Base-by-base conservation (phyloP, 1,284 basidiomycete genomes). In the Ustilago curta region DNA sequence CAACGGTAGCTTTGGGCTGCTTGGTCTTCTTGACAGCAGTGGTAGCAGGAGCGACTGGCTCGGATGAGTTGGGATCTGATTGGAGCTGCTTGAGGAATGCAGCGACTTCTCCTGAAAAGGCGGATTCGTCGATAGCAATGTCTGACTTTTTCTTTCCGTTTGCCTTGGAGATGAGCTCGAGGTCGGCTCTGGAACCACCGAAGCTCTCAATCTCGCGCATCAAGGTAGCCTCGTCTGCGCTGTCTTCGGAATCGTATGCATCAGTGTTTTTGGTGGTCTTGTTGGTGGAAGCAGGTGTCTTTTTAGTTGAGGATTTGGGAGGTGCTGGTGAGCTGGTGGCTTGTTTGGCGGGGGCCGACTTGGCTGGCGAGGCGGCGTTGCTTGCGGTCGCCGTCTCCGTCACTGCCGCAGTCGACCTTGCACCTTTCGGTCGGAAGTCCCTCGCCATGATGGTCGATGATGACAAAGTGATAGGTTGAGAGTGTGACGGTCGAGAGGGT, bases 361-460 rank as follows among this genome's bases (percentile, higher is more conserved):
- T 67, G 21, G 60, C 58, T 12, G 47, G 12, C 29, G 52, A 29
- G 21, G 58, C 53, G 39, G 43, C 47, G 42, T 47, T n/a, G 51
- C n/a, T 40, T 29, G 31, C 27, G 27, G 39, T 37, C 21, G 31
- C 27, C 32, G 39, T 37, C 21, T 21, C 27, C 27, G 37, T 40
- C 32, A 43, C 44, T 8, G 39, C 25, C 40, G 51, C 18, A 25
- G 29, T 14, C 31, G 57, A 56, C 50, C 64, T 63, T 25, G 68
- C 62, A 40, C 65, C 69, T 56, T 79, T 79, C 23, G 77, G 74
- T 45, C 79, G 59, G 57, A 79, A 78, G 49, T 80, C 77, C 59
- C 77, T 66, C 39, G 70, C 61, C 79, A 80, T 80, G 29, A 35
- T 63, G n/a, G n/a, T n/a, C n/a, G 25, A 35, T 9, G 54, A 69